Percentiles rank a stretch among this genome's conserved stretches.
phyloP scores from a whole-genome alignment of 73 alveolate species.

The Breviolum minutum region DNA sequence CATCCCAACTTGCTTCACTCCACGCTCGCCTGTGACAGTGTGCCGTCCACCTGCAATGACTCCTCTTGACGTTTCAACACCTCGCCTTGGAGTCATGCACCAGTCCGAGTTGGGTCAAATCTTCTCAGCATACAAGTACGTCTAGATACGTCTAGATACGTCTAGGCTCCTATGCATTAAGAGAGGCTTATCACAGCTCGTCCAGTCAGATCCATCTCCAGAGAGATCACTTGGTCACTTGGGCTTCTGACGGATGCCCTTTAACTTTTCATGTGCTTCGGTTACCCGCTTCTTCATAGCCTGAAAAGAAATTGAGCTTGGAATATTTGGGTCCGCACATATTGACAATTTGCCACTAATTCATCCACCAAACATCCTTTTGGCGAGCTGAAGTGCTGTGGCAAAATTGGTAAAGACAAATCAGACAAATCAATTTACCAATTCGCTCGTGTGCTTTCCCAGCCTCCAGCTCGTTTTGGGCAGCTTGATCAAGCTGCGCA shows the following conservation, averaged over 20 bases:
- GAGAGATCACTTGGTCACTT: no score
- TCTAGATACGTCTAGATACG: no score
- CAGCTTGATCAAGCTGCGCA: constrained; percentile 2
- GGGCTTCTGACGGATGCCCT: neutral
- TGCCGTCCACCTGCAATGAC: constrained; percentile 48
- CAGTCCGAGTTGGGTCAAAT: no score
- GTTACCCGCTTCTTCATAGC: constrained; percentile 19
- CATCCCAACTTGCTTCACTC: neutral
- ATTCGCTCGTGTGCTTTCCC: neutral
- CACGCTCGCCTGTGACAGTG: constrained; percentile 26
- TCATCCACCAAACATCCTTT: neutral
- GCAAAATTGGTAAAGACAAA: neutral
- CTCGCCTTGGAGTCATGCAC: neutral
- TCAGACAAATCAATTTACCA: neutral
- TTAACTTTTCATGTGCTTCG: constrained; percentile 15
- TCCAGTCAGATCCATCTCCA: no score
- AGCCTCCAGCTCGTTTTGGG: constrained; percentile 39
- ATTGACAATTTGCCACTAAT: neutral
- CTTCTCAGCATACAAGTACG: no score
- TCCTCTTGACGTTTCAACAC: constrained; percentile 75
- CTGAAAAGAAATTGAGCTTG: neutral
- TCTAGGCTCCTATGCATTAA: no score
- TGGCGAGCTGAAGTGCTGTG: neutral
- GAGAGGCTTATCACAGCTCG: no score
- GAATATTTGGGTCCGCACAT: neutral